These are phyloP conservation scores for Aurinia saxatilis DNA, from an alignment of 345 rosid species.

Conservation along the genomic window DNA sequence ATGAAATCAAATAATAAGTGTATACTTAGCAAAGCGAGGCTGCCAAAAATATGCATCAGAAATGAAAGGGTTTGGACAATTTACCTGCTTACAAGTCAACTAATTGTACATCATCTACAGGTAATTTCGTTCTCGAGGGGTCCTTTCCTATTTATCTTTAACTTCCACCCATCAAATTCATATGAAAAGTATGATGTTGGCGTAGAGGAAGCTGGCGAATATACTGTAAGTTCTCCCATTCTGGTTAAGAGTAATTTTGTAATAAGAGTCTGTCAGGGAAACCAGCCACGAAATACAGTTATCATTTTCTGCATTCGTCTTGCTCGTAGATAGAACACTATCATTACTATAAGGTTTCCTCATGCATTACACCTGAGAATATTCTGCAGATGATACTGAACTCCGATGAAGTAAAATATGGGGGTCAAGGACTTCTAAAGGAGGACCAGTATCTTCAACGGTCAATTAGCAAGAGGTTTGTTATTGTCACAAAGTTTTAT, in stretches of 20 bases:
- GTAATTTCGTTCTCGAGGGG: conserved; percentile 79
- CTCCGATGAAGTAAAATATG: conserved; percentile 73
- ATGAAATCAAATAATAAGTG: conserved; percentile 6
- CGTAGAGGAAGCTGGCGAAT: conserved; percentile 96
- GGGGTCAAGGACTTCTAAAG: conserved; percentile 58
- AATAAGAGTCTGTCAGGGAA: background rate
- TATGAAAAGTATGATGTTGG: conserved; percentile 56
- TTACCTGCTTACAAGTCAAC: background rate
- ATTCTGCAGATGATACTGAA: conserved; percentile 55
- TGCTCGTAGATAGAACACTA: background rate
- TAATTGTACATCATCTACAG: conserved; percentile 35
- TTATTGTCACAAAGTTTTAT: conserved; percentile 5
- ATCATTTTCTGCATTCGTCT: background rate
- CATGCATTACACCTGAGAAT: background rate
- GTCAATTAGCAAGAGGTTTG: conserved; percentile 58
- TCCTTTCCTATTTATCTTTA: conserved; percentile 79
- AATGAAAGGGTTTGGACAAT: background rate
- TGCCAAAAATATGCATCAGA: background rate
- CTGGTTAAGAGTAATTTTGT: background rate
- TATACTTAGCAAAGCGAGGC: background rate
- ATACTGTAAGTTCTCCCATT: conserved; percentile 45
- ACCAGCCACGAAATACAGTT: background rate
- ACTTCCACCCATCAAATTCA: conserved; percentile 77
- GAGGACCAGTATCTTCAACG: conserved; percentile 61
- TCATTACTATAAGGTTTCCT: background rate